Conservation (phyloP, 176 grass and related monocot species). For the Paspalum notatum region DNA sequence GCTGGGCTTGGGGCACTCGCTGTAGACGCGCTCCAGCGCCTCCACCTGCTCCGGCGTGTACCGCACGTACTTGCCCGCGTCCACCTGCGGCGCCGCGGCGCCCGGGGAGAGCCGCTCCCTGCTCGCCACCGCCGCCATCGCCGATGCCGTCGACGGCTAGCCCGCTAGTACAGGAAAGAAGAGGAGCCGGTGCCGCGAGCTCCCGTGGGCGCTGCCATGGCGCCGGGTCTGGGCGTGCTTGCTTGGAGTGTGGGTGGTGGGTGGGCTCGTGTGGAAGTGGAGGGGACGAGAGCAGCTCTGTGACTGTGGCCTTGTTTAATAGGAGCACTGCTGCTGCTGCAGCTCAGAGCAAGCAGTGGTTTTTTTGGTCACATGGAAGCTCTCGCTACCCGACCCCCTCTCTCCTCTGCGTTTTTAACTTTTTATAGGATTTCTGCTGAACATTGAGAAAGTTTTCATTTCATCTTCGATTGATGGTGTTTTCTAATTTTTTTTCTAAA, state of each 20-base stretch:
- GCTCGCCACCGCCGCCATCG: slow-evolving; percentile 64
- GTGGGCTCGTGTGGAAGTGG: background rate
- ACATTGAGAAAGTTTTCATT: background rate
- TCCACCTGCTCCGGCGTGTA: slow-evolving; percentile 99
- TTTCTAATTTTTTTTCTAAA: too few relatives aligned
- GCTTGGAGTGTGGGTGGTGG: background rate
- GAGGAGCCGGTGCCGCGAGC: background rate
- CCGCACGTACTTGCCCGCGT: slow-evolving; percentile 92
- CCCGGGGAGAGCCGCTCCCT: slow-evolving; percentile 51
- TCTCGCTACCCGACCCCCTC: background rate
- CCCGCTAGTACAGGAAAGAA: background rate
- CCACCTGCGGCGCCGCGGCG: slow-evolving; percentile 53
- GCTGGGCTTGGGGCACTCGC: slow-evolving; percentile 95
- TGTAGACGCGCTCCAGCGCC: slow-evolving; percentile 94
- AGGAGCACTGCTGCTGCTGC: background rate
- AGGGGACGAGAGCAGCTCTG: slow-evolving; percentile 13
- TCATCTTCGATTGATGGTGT: background rate
- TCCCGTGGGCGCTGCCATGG: slow-evolving; percentile 9
- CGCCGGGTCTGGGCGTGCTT: background rate
- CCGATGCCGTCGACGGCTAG: background rate
- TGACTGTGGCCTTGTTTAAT: background rate
- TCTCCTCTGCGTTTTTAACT: background rate
- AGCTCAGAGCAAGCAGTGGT: background rate
- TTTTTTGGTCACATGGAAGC: background rate
- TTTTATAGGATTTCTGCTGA: background rate